phyloP scores from a whole-genome alignment of 345 rosid species.

The Linum tenue region DNA sequence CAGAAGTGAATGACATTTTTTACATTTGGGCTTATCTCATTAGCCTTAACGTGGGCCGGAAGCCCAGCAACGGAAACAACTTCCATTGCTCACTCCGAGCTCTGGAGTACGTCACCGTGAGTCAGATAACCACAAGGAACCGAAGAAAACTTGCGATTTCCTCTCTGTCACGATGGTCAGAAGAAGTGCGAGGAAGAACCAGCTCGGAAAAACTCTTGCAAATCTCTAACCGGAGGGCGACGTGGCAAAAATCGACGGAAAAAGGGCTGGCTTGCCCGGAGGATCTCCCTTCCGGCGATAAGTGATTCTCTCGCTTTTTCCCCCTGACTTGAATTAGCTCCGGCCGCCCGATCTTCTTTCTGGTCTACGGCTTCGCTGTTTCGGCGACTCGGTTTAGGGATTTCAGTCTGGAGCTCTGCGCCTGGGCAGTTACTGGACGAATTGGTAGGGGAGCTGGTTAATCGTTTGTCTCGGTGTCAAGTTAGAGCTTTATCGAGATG shows the following conservation, averaged over 20 bases:
- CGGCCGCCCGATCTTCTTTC: not conserved
- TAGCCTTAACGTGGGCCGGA: not conserved
- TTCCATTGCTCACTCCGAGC: not conserved
- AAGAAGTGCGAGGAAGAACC: not conserved
- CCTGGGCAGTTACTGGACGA: not conserved
- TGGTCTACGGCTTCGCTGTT: not conserved
- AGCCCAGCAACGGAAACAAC: not conserved
- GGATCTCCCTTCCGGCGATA: not conserved
- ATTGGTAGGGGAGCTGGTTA: not conserved
- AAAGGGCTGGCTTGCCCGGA: too few species aligned
- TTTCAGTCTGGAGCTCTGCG: not conserved
- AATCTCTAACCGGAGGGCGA: not conserved
- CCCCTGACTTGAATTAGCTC: not conserved
- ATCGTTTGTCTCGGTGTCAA: not conserved
- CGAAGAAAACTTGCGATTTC: not conserved
- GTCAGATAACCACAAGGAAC: not conserved
- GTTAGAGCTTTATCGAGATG: conserved; percentile 2
- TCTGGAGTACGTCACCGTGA: not conserved
- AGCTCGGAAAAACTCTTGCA: not conserved
- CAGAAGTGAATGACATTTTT: too few species aligned
- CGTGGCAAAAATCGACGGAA: not conserved
- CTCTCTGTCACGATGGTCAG: not conserved
- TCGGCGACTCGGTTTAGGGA: not conserved
- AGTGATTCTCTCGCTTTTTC: not conserved
- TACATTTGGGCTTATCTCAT: not conserved